phyloP scores from a whole-genome alignment of 1,139 yeast genomes.

The Meyerozyma smithsonii region DNA sequence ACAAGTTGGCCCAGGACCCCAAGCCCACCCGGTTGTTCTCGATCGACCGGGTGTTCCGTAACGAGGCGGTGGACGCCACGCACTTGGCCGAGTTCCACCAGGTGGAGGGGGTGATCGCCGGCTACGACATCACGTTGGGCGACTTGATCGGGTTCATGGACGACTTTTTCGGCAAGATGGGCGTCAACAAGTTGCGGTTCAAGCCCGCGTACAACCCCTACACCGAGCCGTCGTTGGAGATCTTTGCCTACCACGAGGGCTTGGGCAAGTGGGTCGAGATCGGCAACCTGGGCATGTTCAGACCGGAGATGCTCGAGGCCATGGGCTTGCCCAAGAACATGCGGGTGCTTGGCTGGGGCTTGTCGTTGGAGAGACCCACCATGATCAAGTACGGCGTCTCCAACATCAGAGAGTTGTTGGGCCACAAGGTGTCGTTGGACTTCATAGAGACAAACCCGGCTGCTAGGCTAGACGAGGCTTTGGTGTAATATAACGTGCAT shows the following conservation, averaged over 20 bases:
- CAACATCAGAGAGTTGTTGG: slow-evolving; percentile 90
- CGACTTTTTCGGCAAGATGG: slow-evolving; percentile 95
- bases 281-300: slow-evolving; percentile 99
- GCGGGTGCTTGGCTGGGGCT: slow-evolving; percentile 97
- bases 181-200: slow-evolving; percentile 90
- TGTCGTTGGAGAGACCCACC: slow-evolving; percentile 96
- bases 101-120: slow-evolving; percentile 98
- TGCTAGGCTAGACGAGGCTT: slow-evolving; percentile 78
- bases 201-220: slow-evolving; percentile 99
- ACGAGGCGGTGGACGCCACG: slow-evolving; percentile 99
- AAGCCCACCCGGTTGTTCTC: slow-evolving; percentile 90
- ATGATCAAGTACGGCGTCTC: slow-evolving; percentile 97
- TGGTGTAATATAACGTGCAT: slow-evolving; percentile 23
- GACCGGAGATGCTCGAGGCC: slow-evolving; percentile 98
- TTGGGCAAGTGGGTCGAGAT: slow-evolving; percentile 97
- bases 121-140: slow-evolving; percentile 90
- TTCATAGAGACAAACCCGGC: slow-evolving; percentile 96
- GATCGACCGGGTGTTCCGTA: slow-evolving; percentile 97
- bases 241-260: slow-evolving; percentile 94
- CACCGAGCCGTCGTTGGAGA: slow-evolving; percentile 98
- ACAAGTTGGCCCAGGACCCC: slow-evolving; percentile 83
- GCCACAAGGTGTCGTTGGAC: slow-evolving; percentile 89
- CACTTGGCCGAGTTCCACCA: slow-evolving; percentile 99
- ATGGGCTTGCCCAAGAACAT: slow-evolving; percentile 96
- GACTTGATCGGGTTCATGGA: slow-evolving; percentile 98